phyloP scores from a whole-genome alignment of 805 yeast genomes.

The Jamesozyma lodderae region DNA sequence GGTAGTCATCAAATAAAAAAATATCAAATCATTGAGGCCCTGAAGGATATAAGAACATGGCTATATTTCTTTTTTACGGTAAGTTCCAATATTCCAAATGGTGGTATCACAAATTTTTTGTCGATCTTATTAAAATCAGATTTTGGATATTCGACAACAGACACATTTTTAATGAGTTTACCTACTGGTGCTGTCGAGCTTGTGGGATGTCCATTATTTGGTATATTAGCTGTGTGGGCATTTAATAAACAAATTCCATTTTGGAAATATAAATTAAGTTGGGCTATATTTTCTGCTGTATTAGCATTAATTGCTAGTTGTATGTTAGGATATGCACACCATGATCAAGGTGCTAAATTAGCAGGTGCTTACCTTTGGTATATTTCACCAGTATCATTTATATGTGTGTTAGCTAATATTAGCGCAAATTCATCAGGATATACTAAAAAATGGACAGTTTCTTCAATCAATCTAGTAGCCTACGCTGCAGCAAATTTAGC shows the following conservation, averaged over 20 bases:
- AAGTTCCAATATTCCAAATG: conserved; percentile 41
- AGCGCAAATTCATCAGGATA: conserved; percentile 57
- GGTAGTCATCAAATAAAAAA: conserved; percentile 47
- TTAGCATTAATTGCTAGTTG: conserved; percentile 31
- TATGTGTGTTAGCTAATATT: conserved; percentile 30
- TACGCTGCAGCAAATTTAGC: conserved; percentile 61
- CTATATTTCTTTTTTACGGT: conserved; percentile 35
- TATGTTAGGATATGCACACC: conserved; percentile 37
- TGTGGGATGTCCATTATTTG: conserved; percentile 26
- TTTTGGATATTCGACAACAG: conserved; percentile 35
- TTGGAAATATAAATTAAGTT: conserved; percentile 21
- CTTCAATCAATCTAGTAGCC: conserved; percentile 51
- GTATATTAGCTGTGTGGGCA: conserved; percentile 18
- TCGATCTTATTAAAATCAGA: conserved; percentile 36
- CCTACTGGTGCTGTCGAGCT: conserved; percentile 41
- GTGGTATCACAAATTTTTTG: conserved; percentile 45
- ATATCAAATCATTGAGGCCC: conserved; percentile 45
- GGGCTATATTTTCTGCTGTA: conserved; percentile 29
- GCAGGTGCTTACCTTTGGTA: conserved; percentile 32
- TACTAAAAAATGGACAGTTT: conserved; percentile 58
- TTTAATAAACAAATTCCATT: conserved; percentile 14
- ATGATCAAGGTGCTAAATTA: conserved; percentile 29
- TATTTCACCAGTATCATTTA: conserved; percentile 31
- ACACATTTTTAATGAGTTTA: conserved; percentile 37
- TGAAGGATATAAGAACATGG: conserved; percentile 44